Base-by-base conservation (phyloP, 2,329 filamentous ascomycete genomes). In the Beauveria varroae region DNA sequence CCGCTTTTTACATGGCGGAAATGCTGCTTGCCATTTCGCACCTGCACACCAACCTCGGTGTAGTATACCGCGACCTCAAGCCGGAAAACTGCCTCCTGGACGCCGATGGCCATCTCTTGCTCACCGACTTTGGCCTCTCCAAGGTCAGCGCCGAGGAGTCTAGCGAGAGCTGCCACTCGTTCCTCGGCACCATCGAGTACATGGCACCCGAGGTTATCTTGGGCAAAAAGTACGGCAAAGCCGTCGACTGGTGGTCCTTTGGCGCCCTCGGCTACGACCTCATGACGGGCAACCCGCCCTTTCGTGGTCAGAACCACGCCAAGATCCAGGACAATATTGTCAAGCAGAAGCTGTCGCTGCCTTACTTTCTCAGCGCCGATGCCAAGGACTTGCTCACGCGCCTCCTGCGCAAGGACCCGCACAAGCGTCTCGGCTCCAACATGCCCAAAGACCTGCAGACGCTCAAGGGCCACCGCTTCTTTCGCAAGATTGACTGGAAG, bases 181-280 rank as follows among this genome's bases (percentile, higher is more conserved):
- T 97, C 66, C 85, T 97, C 10, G 95, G 95, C 56, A 99, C 95
- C 0, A 88, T 97, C 62, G 95, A 98, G 73, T 99, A 99, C 81
- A 99, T 99, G 95, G 96, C 95, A 0, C 95, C 95, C 1, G 95
- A 99, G 76, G 90, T 99, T 57, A 86, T 99, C 63, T 84, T 87
- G 64, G 93, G 92, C 64, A 87, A 90, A 66, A 87, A 90, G 66
- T 99, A 99, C 73, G 93, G 93, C 70, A 93, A 93, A 74, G 88
- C 92, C 1, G 96, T 97, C 20, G 95, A 99, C 76, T 99, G 93
- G 93, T 99, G 95, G 95, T 96, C 93, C 5, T 87, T 99, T 52
- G 95, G 96, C 41, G 93, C 93, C 3, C 83, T 99, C 51, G 92
- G 91, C 40, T 96, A 88, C 73, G 95, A 99, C 72, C 80, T 99